Conservation (phyloP, 805 yeast genomes). For the Tetrapisispora fleetii region DNA sequence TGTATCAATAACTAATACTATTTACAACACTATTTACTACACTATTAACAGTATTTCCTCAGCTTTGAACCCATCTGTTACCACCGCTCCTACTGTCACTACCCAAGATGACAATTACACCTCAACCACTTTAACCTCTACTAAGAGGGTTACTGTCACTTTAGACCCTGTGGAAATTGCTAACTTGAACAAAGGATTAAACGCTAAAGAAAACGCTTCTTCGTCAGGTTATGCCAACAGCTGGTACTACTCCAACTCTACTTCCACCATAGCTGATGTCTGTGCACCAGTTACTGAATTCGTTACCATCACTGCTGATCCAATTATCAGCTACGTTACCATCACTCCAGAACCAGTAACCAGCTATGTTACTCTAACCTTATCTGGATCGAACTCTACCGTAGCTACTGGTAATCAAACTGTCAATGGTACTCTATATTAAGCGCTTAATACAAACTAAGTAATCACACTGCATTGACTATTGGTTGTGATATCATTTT, state of each 20-base stretch:
- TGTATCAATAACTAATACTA: slow-evolving; percentile 13
- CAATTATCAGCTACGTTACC: slow-evolving; percentile 12
- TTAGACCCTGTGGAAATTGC: slow-evolving; percentile 2
- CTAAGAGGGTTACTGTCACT: slow-evolving; percentile 7
- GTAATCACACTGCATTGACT: not conserved
- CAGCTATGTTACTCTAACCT: slow-evolving; percentile 4
- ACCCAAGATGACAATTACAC: not conserved
- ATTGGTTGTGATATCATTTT: not conserved
- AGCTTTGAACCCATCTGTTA: slow-evolving; percentile 2
- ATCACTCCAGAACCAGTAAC: slow-evolving; percentile 6
- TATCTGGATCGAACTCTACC: not conserved
- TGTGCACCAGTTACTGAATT: slow-evolving; percentile 6
- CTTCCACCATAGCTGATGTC: not conserved
- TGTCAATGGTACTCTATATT: slow-evolving; percentile 1
- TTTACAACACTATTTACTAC: slow-evolving; percentile 5
- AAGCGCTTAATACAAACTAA: not conserved
- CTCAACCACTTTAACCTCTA: slow-evolving; percentile 13
- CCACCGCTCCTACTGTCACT: slow-evolving; percentile 2
- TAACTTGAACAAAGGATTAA: not conserved
- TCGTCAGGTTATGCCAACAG: not conserved
- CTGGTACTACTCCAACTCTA: not conserved
- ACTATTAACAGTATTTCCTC: slow-evolving; percentile 11
- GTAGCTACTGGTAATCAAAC: not conserved
- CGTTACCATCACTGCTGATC: slow-evolving; percentile 14
- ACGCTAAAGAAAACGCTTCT: not conserved